Evolutionary conservation across 1,139 yeast genomes (phyloP), one percentile per base, ranked within the genome.

Genomic region (Protomyces gravidus): DNA sequence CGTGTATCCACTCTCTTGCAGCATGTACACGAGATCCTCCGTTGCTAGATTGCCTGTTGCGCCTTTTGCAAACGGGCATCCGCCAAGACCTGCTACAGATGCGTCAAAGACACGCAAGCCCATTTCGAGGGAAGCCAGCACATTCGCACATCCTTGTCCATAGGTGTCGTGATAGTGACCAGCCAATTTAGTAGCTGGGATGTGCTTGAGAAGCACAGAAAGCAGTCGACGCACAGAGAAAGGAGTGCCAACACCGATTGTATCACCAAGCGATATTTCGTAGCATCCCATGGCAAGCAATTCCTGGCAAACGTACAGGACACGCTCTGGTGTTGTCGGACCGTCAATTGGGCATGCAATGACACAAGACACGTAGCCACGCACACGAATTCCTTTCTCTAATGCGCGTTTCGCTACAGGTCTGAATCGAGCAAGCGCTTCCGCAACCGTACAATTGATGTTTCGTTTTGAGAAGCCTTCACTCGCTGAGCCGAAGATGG

Each of bases 1-100:
- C 19, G 68, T 65, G 63, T 65, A 67, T 6, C 74, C 74, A n/a
- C 68, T 63, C 1, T 71, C 72, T 40, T 70, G 68, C n/a, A 72
- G 65, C n/a, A 72, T 69, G 58, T 72, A 72, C 15, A 70, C 72
- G 1, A 72, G 69, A 55, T 72, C 74, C 51, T 72, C 75, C 2
- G 74, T 71, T 2, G 73, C 67, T 2, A 72, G 73, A 55, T 72
- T 72, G 19, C 75, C 75, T 19, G 72, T 69, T 5, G 75, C 74
- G 2, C 75, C 74, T 59, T 69, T 71, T 27, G 75, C 73, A 56
- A 70, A 72, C 2, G 75, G 75, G 58, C 75, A 72, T n/a, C 75
- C 75, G 21, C 75, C 75, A 1, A 72, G 69, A 1, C 74, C 74
- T 13, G 68, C 73, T 0, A 71, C 72, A 25, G 71, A 68, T 33